A percentile compares a stretch with the other conserved stretches of the same genome.
Conservation (phyloP, 768 basidiomycete species). For the Phanerochaete carnosa region DNA sequence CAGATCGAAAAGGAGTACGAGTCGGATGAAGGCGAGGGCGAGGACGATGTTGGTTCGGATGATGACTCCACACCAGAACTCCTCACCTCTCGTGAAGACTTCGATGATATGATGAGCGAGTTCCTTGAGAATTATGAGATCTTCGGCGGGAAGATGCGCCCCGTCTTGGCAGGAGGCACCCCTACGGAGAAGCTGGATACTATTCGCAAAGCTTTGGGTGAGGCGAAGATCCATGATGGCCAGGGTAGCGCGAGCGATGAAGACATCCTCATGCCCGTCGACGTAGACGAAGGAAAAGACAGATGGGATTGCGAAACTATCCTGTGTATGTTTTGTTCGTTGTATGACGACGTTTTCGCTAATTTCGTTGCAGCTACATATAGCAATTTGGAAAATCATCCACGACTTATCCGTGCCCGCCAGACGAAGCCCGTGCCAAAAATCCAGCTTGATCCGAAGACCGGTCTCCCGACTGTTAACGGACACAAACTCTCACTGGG, state of each 20-base stretch:
- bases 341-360: background rate
- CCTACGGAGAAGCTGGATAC: slow-evolving; percentile 78
- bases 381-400: slow-evolving; percentile 97
- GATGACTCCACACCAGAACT: slow-evolving; percentile 69
- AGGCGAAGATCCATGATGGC: slow-evolving; percentile 49
- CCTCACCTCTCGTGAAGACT: slow-evolving; percentile 82
- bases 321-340: slow-evolving; percentile 59
- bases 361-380: slow-evolving; percentile 67
- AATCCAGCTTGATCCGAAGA: slow-evolving; percentile 71
- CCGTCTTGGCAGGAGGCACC: slow-evolving; percentile 66
- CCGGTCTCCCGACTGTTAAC: slow-evolving; percentile 65
- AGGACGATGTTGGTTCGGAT: slow-evolving; percentile 34
- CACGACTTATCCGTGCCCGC: slow-evolving; percentile 75
- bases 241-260: slow-evolving; percentile 47
- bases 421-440: slow-evolving; percentile 52
- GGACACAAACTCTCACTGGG: slow-evolving; percentile 25
- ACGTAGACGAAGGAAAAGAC: slow-evolving; percentile 58
- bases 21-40: slow-evolving; percentile 46
- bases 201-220: slow-evolving; percentile 76
- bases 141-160: slow-evolving; percentile 81
- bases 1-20: slow-evolving; percentile 82
- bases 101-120: slow-evolving; percentile 87
- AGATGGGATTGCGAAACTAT: slow-evolving; percentile 98
- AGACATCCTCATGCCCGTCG: slow-evolving; percentile 36
- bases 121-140: slow-evolving; percentile 92